A percentile compares a stretch with the other conserved stretches of the same genome.
Evolutionary conservation across 148 eudicot species (phyloP).

Genomic region (Fagopyrum homotropicum): DNA sequence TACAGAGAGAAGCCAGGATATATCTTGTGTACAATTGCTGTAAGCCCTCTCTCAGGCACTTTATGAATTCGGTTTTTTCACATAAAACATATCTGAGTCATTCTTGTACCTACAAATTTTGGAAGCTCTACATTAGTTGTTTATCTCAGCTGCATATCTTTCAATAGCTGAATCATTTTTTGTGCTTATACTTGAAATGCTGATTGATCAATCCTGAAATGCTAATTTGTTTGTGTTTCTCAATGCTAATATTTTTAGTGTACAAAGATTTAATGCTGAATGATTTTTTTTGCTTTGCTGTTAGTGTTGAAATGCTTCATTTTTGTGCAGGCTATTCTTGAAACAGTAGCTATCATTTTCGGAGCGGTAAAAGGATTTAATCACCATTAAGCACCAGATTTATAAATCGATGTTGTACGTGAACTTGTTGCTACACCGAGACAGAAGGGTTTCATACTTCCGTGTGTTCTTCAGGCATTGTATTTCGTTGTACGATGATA

Average conservation of each 20-base stretch:
- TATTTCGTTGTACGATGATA: neutral
- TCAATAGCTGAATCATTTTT: neutral
- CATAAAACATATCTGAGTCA: neutral
- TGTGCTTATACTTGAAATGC: neutral
- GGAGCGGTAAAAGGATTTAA: constrained; percentile 23
- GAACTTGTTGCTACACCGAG: neutral
- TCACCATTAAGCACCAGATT: constrained; percentile 21
- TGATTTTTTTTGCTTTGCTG: no score
- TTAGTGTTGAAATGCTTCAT: constrained; percentile 8
- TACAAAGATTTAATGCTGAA: no score
- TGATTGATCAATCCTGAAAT: neutral
- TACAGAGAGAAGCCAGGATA: constrained; percentile 91
- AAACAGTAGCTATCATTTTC: constrained; percentile 36
- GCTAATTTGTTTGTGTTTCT: no score
- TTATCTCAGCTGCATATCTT: neutral
- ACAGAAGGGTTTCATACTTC: neutral
- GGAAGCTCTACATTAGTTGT: no score
- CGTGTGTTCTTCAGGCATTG: neutral
- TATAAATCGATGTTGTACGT: neutral
- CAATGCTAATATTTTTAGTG: no score
- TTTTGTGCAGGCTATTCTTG: constrained; percentile 44
- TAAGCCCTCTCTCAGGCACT: constrained; percentile 31
- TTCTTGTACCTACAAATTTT: neutral
- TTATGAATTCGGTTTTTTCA: neutral
- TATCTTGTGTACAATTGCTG: constrained; percentile 68